Evolutionary conservation across 2,329 filamentous ascomycete species (phyloP).

Genomic region (Fusarium fujikuroi): DNA sequence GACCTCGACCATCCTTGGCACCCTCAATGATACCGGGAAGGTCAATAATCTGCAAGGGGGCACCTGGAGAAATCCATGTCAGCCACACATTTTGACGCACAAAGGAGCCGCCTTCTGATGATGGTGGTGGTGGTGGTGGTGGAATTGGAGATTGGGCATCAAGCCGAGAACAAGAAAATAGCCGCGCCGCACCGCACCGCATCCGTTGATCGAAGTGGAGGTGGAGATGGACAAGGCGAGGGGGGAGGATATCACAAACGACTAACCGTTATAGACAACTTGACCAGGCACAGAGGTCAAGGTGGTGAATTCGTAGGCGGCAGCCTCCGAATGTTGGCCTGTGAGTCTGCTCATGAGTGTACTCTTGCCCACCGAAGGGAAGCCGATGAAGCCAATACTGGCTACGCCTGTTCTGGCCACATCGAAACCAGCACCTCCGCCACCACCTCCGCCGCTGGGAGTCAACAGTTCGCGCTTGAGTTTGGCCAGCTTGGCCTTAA

Average conservation of each 20-base stretch:
- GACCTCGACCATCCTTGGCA: constrained; percentile 96
- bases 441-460: constrained; percentile 83
- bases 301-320: constrained; percentile 98
- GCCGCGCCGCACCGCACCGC: constrained; percentile 3
- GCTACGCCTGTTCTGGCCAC: constrained; percentile 97
- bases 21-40: constrained; percentile 98
- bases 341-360: constrained; percentile 95
- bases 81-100: constrained; percentile 30
- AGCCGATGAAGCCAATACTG: constrained; percentile 96
- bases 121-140: neutral
- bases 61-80: constrained; percentile 60
- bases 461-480: constrained; percentile 95
- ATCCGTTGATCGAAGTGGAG: constrained; percentile 7
- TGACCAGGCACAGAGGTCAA: constrained; percentile 97
- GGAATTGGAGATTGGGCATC: constrained; percentile 29
- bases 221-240: neutral
- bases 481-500: constrained; percentile 98
- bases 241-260: neutral
- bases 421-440: constrained; percentile 86
- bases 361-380: constrained; percentile 98
- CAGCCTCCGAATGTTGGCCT: constrained; percentile 95
- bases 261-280: constrained; percentile 86
- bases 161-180: constrained; percentile 14
- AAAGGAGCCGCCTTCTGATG: constrained; percentile 9
- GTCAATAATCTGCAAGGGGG: constrained; percentile 98